These are phyloP conservation scores for Aspergillus cristatus DNA, from an alignment of 495 filamentous ascomycete genomes.

Conservation along the genomic window DNA sequence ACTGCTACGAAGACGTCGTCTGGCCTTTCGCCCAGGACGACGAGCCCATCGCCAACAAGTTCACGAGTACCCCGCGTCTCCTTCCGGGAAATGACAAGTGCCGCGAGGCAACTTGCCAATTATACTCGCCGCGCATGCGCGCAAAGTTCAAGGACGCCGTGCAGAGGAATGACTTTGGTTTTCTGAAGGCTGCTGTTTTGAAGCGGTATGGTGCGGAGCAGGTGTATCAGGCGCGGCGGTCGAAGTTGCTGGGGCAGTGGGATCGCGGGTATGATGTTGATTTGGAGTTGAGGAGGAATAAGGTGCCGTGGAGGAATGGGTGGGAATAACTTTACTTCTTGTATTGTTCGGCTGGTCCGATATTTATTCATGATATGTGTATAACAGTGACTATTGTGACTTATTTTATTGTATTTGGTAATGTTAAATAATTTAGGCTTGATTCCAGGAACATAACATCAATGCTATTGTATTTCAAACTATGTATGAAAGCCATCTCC, in stretches of 20 bases:
- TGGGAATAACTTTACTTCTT: conserved; percentile 21
- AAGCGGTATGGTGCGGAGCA: conserved; percentile 35
- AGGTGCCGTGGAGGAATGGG: conserved; percentile 48
- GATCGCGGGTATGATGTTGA: conserved; percentile 37
- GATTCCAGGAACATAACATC: too few species aligned
- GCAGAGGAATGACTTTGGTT: conserved; percentile 44
- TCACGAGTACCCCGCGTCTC: conserved; percentile 37
- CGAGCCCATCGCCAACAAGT: conserved; percentile 46
- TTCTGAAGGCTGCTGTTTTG: conserved; percentile 30
- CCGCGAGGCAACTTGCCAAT: conserved; percentile 53
- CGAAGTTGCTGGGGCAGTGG: conserved; percentile 31
- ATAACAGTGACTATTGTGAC: too few species aligned
- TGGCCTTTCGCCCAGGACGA: conserved; percentile 48
- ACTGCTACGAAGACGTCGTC: conserved; percentile 62
- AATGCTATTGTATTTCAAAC: too few species aligned
- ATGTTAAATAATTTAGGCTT: too few species aligned
- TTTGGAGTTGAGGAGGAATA: conserved; percentile 35
- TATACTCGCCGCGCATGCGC: conserved; percentile 70
- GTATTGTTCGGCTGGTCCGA: conserved; percentile 1
- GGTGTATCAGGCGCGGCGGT: conserved; percentile 37
- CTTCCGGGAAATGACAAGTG: conserved; percentile 33
- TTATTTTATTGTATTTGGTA: too few species aligned
- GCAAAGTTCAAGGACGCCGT: conserved; percentile 52
- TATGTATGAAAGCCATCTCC: too few species aligned
- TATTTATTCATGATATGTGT: conserved; percentile 5